Percentiles rank a stretch among this genome's conserved stretches.
Evolutionary conservation across 2,329 filamentous ascomycete species (phyloP).

Genomic region (Ilyonectria robusta): DNA sequence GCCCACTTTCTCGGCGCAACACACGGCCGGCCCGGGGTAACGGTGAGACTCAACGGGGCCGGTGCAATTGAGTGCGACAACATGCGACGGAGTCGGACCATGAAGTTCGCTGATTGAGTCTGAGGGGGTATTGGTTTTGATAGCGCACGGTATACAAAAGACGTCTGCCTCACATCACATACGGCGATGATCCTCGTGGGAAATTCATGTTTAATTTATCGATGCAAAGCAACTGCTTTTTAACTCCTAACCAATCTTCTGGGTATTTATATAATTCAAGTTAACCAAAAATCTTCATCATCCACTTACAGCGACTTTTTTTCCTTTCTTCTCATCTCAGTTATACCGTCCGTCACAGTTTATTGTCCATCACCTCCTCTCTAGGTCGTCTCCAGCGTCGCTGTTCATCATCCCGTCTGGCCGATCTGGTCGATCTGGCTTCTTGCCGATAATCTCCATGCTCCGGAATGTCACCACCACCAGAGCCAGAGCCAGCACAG

Average conservation of each 20-base stretch:
- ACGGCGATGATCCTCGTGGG: background rate
- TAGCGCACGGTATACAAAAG: background rate
- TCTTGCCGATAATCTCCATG: conserved; percentile 66
- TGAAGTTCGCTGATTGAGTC: background rate
- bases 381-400: conserved; percentile 33
- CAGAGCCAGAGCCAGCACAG: conserved; percentile 58
- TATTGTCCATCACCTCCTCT: conserved; percentile 23
- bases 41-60: conserved; percentile 6
- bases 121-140: no score
- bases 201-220: background rate
- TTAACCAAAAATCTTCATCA: background rate
- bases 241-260: background rate
- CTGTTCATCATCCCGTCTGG: conserved; percentile 44
- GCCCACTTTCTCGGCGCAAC: conserved; percentile 35
- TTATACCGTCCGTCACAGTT: background rate
- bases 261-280: background rate
- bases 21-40: conserved; percentile 21
- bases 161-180: background rate
- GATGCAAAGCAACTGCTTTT: background rate
- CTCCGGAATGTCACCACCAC: conserved; percentile 65
- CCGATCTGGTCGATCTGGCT: conserved; percentile 33
- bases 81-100: background rate
- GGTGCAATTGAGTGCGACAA: conserved; percentile 12
- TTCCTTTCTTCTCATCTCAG: background rate
- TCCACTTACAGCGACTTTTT: background rate